These are phyloP conservation scores for Trametes coccinea DNA, from an alignment of 768 basidiomycete species.

Conservation along the genomic window DNA sequence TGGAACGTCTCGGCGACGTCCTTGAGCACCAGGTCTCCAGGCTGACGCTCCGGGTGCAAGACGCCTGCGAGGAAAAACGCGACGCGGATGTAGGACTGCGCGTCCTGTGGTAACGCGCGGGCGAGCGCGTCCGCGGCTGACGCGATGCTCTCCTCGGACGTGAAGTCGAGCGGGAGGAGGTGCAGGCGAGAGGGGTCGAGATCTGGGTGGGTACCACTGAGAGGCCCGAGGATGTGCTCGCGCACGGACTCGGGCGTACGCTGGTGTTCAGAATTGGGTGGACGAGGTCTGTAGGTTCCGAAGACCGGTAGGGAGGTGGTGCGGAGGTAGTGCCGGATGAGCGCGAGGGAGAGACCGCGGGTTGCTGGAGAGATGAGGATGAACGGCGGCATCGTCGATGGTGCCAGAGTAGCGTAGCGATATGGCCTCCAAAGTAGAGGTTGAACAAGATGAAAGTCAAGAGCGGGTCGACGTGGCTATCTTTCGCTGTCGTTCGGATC, in stretches of 20 bases:
- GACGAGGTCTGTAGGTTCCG: slow-evolving; percentile 50
- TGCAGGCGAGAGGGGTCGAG: slow-evolving; percentile 47
- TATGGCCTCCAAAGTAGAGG: no score
- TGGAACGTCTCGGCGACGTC: slow-evolving; percentile 48
- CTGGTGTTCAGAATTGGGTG: slow-evolving; percentile 11
- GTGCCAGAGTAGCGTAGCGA: not conserved
- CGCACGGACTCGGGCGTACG: slow-evolving; percentile 36
- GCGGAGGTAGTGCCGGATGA: slow-evolving; percentile 53
- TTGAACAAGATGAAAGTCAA: no score
- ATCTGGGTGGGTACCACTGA: slow-evolving; percentile 29
- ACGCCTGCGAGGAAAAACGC: slow-evolving; percentile 58
- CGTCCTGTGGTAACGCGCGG: slow-evolving; percentile 34
- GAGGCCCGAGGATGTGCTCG: slow-evolving; percentile 43
- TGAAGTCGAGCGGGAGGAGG: slow-evolving; percentile 52
- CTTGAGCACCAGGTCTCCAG: slow-evolving; percentile 46
- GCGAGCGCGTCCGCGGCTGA: slow-evolving; percentile 46
- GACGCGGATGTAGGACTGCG: slow-evolving; percentile 48
- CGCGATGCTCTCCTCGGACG: slow-evolving; percentile 50
- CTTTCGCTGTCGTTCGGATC: no score
- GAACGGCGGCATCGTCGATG: slow-evolving; percentile 38
- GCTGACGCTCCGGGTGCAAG: slow-evolving; percentile 55
- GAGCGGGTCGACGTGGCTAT: no score
- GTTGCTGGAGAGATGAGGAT: slow-evolving; percentile 56
- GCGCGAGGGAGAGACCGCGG: slow-evolving; percentile 55
- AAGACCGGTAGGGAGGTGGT: slow-evolving; percentile 53